These are phyloP conservation scores for Cercis canadensis DNA, from an alignment of 306 rosid species.

Conservation along the genomic window DNA sequence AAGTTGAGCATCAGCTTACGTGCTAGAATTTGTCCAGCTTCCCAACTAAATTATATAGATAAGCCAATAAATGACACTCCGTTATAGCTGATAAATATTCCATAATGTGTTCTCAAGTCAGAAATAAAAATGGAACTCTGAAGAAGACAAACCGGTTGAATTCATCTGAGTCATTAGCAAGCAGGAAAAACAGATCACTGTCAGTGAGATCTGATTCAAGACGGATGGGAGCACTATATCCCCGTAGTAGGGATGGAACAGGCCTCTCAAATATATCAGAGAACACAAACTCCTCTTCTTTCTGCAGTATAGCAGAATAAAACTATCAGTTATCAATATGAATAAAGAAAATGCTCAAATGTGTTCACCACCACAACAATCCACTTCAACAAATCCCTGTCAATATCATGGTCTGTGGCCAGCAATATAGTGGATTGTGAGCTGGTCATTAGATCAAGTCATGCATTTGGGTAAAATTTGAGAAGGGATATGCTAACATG, in stretches of 20 bases:
- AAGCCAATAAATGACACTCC: conserved; percentile 34
- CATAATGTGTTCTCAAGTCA: conserved; percentile 5
- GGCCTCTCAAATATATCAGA: conserved; percentile 79
- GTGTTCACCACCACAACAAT: conserved; percentile 14
- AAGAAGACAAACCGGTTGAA: conserved; percentile 85
- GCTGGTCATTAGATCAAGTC: neutral
- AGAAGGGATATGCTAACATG: too few relatives aligned
- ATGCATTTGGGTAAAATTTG: neutral
- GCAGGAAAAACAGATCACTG: conserved; percentile 79
- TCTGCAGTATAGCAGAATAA: conserved; percentile 56
- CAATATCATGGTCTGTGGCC: neutral
- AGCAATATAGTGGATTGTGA: neutral
- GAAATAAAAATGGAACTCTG: conserved; percentile 19
- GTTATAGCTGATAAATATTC: neutral
- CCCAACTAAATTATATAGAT: conserved; percentile 74
- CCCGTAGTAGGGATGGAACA: conserved; percentile 87
- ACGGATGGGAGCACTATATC: conserved; percentile 96
- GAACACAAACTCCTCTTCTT: conserved; percentile 91
- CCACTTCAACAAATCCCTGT: conserved; percentile 13
- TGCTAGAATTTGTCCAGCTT: conserved; percentile 93
- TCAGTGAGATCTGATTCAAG: conserved; percentile 86
- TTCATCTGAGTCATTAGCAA: conserved; percentile 92
- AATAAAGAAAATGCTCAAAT: conserved; percentile 13
- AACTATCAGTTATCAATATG: neutral
- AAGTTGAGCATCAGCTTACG: conserved; percentile 87